Conservation (phyloP, 2,329 filamentous ascomycete species). For the Fusarium dlaminii region DNA sequence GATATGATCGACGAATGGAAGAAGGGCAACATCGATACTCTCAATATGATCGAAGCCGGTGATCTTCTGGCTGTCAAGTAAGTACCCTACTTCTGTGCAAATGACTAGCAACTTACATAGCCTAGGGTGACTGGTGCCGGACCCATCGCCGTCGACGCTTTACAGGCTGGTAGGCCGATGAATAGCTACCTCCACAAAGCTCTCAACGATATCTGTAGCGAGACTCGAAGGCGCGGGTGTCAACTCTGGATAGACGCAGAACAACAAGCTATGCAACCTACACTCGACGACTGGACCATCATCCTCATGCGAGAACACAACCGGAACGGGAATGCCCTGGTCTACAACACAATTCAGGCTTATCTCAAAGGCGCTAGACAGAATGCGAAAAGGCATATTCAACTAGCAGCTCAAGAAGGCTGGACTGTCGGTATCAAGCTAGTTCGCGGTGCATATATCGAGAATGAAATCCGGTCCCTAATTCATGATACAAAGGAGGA, state of each 20-base stretch:
- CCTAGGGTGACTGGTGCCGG: slow-evolving; percentile 55
- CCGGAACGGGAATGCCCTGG: slow-evolving; percentile 42
- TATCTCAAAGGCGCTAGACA: slow-evolving; percentile 60
- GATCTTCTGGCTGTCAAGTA: slow-evolving; percentile 70
- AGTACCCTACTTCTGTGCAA: not conserved
- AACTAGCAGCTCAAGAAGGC: slow-evolving; percentile 54
- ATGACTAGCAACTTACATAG: not conserved
- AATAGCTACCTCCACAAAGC: slow-evolving; percentile 52
- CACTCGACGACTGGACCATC: slow-evolving; percentile 47
- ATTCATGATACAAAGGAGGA: slow-evolving; percentile 63
- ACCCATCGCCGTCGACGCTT: slow-evolving; percentile 49
- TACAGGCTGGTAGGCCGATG: slow-evolving; percentile 47
- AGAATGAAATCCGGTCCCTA: slow-evolving; percentile 56
- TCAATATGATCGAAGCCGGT: slow-evolving; percentile 58
- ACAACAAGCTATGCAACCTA: slow-evolving; percentile 54
- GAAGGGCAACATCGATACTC: slow-evolving; percentile 61
- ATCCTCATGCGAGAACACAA: slow-evolving; percentile 52
- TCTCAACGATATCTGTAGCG: slow-evolving; percentile 51
- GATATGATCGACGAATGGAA: slow-evolving; percentile 56
- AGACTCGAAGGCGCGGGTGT: slow-evolving; percentile 48
- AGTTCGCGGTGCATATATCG: slow-evolving; percentile 65
- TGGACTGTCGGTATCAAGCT: slow-evolving; percentile 66
- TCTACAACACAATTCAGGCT: slow-evolving; percentile 65
- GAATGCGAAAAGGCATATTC: slow-evolving; percentile 57
- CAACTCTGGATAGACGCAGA: slow-evolving; percentile 58